Conservation (phyloP, 2,329 filamentous ascomycete species). For the Aspergillus carbonarius region DNA sequence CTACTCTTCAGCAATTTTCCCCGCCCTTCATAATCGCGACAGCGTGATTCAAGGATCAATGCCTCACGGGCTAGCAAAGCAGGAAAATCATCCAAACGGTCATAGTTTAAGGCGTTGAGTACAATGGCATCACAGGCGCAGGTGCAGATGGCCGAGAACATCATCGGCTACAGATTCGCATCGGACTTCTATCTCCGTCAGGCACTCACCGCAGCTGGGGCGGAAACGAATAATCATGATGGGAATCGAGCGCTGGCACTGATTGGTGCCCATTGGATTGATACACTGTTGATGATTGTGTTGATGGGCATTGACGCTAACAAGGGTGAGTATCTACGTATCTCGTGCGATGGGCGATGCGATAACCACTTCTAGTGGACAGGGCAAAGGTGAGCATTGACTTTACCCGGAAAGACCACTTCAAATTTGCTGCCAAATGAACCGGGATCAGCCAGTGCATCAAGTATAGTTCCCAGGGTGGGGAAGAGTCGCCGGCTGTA, state of each 20-base stretch:
- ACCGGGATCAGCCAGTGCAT: conserved; percentile 7
- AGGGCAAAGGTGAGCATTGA: conserved; percentile 1
- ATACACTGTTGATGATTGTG: background rate
- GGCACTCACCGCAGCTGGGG: conserved; percentile 1
- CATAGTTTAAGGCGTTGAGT: too few relatives aligned
- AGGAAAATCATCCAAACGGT: too few relatives aligned
- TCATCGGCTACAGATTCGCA: background rate
- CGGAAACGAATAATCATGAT: background rate
- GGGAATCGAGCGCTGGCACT: conserved; percentile 5
- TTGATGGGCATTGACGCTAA: background rate
- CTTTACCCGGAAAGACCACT: conserved; percentile 3
- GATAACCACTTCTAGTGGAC: too few relatives aligned
- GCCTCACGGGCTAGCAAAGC: too few relatives aligned
- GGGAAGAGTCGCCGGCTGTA: background rate
- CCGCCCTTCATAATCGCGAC: too few relatives aligned
- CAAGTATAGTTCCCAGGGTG: background rate
- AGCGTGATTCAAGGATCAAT: too few relatives aligned
- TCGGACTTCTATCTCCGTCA: background rate
- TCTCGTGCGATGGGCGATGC: background rate
- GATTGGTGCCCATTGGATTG: background rate
- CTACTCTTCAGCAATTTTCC: too few relatives aligned
- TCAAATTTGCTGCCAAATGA: conserved; percentile 1
- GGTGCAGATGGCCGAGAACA: background rate
- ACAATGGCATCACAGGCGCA: too few relatives aligned
- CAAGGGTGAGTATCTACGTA: background rate